phyloP scores from a whole-genome alignment of 257 asterid species.

The Solanum rostratum region DNA sequence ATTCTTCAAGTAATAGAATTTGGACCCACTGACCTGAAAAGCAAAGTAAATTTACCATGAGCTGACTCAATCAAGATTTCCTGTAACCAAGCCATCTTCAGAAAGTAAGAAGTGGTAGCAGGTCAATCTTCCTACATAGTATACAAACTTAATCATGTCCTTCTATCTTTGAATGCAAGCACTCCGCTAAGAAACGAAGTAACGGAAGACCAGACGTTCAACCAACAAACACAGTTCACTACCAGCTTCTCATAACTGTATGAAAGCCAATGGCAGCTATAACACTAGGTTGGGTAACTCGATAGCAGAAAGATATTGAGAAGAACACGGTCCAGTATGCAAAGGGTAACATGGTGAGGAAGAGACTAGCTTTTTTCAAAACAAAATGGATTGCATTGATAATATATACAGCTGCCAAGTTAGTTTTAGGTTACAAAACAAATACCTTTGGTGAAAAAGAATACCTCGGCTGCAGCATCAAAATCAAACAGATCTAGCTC shows the following conservation, averaged over 20 bases:
- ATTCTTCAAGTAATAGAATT: slow-evolving; percentile 91
- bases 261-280: background rate
- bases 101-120: background rate
- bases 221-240: background rate
- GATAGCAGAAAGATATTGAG: background rate
- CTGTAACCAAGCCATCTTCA: background rate
- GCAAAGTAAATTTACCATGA: background rate
- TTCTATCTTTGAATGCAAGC: background rate
- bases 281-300: background rate
- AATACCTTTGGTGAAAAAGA: slow-evolving; percentile 21
- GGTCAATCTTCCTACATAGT: background rate
- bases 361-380: background rate
- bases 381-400: background rate
- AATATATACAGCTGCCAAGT: background rate
- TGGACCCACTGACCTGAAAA: slow-evolving; percentile 83
- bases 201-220: background rate
- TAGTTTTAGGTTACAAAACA: background rate
- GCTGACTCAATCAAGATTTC: background rate
- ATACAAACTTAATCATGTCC: background rate
- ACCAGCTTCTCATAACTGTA: background rate
- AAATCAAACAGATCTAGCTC: slow-evolving; percentile 77
- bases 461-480: slow-evolving; percentile 98
- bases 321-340: background rate
- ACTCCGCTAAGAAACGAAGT: background rate
- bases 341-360: background rate